Base-by-base conservation (phyloP, 129 eudicot species). In the Lonicera japonica region DNA sequence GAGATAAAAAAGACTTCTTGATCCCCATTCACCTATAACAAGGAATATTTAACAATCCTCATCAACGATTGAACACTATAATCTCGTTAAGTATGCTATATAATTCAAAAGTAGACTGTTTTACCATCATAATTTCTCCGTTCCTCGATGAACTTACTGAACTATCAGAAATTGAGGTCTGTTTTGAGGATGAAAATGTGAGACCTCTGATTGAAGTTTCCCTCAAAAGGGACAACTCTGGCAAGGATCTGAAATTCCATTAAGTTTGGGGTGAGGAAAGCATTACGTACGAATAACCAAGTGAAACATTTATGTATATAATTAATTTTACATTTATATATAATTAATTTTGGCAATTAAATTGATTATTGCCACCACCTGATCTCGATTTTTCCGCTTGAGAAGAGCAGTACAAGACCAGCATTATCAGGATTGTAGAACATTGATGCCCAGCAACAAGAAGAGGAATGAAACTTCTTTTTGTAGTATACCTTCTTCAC, bases 401-500 rank as follows among this genome's bases (percentile, higher is more conserved):
- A 58, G 55, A 87, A 87, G 45, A 85, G 82, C 74, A 92, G 96
- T 48, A 85, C 60, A 69, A 92, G 81, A 63, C 88, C 90, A 29
- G 83, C 64, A 62, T 70, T 80, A 43, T 80, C 70, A 74, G 82
- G 81, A 65, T 75, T 71, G 66, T 75, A 75, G 61, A 84, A 77
- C 56, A 81, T 84, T 57, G 98, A 84, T 52, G 98, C 98, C 90
- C 88, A 92, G 75, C 82, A 80, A 82, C 98, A 92, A 47, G 77
- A 34, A 60, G 95, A 64, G 29, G 92, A 82, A 63, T 70, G 80
- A 64, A 87, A 85, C 79, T 85, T 92, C 86, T 87, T 87, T 75
- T 92, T 92, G 83, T 80, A 76, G 67, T 70, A 58, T 62, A 87
- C 96, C 80, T 87, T 87, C 90, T 92, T 92, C 63, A 78, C 75